Evolutionary conservation across 2,329 filamentous ascomycete species (phyloP), one percentile per base, ranked within the genome.

Genomic region (Calonectria pauciramosa): DNA sequence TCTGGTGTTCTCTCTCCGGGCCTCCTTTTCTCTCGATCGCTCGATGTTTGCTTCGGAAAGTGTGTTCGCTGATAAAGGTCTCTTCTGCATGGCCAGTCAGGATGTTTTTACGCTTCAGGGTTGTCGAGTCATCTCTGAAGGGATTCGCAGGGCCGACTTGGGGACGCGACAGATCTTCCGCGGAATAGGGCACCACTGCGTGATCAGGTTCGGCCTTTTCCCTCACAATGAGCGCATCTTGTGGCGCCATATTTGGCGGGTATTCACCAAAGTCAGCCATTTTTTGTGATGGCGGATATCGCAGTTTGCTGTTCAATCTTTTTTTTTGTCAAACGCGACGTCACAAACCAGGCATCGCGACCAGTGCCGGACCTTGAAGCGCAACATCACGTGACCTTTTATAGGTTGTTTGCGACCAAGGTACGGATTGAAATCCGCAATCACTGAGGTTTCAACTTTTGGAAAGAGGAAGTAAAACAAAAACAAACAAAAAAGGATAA

Each of bases 81-180:
- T 99, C 96, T 79, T 97, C 91, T 2, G 97, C 97, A 80, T 91
- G 94, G 14, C 97, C 97, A 0, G 97, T 98, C 14, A 95, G 89
- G 1, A 96, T 90, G 76, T 96, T 96, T 82, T 96, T 96, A 74
- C 94, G 92, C 85, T 96, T 96, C 73, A 92, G 83, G 1, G 86
- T 85, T 64, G 87, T 90, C 26, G 89, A 85, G 34, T 92, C 89
- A 78, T 93, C 89, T 82, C 92, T 93, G 85, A 95, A 96, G 1
- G 95, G 95, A 82, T 96, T 96, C 30, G 89, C 86, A 44, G 95
- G 95, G 0, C 95, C 95, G 74, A 93, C 85, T 11, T 88, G 86
- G 1, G 93, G 91, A 73, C 92, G 90, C 60, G 91, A 90, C 51
- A 96, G 88, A 80, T 95, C 93, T 79, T 94, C 92, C 79, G 93